Evolutionary conservation across 306 rosid species (phyloP), one percentile per base, ranked within the genome.

Genomic region (Sicyos baderoa): DNA sequence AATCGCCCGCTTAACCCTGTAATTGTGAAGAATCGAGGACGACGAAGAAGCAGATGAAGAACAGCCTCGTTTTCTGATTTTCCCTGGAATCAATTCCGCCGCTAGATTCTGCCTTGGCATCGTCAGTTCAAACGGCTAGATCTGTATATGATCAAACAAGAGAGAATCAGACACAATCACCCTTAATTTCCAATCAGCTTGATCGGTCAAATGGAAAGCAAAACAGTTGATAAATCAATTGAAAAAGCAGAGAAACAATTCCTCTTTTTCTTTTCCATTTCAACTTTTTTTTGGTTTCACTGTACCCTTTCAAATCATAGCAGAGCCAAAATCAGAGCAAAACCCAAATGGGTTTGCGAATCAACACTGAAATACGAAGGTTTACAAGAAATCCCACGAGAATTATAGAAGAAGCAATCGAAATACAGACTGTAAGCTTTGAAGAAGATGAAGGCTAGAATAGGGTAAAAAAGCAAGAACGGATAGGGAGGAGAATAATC

Each of bases 1-100:
- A 42, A 94, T 86, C 11, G 99, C 97, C 23, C 96, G 82, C 76
- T 94, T 94, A 84, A 90, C 85, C 78, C 99, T 79, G 80, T 90
- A 90, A 82, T 85, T 94, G 29, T 90, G 95, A 16, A 90, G 75
- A 5, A 94, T 67, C 17, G 99, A 90, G 0, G 99, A 94, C 0
- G 99, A 86, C 1, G 97, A 90, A 2, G 97, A 90, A 10, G 97
- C 99, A 22, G 97, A 84, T 7, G 99, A 88, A 2, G 99, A 90
- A 62, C 96, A 90, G 0, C 99, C 99, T 68, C 99, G 95, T 81
- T 94, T 94, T 74, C 99, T 65, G 79, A 90, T 94, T 79, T 94
- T 94, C 4, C 97, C 97, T 0, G 95, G 99, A 49, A 94, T 83
- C 82, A 79, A 64, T 63, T 88, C 94, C 89, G 78, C 81, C 75